Conservation (phyloP, 78 protist species). For the Pigoraptor vietnamica region DNA sequence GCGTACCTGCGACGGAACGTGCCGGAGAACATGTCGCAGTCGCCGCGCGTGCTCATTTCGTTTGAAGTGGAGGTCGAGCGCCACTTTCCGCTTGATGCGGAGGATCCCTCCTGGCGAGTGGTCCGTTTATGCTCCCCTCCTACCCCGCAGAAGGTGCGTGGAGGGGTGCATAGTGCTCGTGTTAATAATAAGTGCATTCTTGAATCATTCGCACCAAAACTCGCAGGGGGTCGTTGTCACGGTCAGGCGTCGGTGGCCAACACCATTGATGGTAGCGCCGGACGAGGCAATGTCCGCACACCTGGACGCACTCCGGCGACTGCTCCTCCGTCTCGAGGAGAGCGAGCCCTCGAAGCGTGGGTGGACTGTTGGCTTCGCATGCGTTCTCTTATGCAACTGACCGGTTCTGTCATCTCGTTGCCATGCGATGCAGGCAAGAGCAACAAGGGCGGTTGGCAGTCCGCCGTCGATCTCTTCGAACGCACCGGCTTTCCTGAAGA, state of each 20-base stretch:
- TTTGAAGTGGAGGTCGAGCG: not conserved
- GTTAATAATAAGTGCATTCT: too few species aligned
- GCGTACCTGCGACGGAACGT: not conserved
- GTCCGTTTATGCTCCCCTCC: too few species aligned
- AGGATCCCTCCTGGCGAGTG: not conserved
- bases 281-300: not conserved
- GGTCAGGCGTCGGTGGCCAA: not conserved
- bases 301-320: not conserved
- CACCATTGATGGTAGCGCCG: not conserved
- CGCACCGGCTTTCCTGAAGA: too few species aligned
- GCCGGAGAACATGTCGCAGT: not conserved
- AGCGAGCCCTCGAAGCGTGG: not conserved
- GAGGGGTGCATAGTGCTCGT: too few species aligned
- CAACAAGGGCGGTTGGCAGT: slow-evolving; percentile 7
- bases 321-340: not conserved
- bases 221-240: not conserved
- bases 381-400: not conserved
- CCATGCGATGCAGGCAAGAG: not conserved
- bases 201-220: too few species aligned
- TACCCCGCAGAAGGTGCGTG: too few species aligned
- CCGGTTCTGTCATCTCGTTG: not conserved
- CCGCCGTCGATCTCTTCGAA: not conserved
- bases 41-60: not conserved
- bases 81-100: not conserved
- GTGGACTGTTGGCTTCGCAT: not conserved